A percentile compares a stretch with the other conserved stretches of the same genome.
Evolutionary conservation across 768 basidiomycete genomes (phyloP).

Genomic region (Melanogaster broomeanus): DNA sequence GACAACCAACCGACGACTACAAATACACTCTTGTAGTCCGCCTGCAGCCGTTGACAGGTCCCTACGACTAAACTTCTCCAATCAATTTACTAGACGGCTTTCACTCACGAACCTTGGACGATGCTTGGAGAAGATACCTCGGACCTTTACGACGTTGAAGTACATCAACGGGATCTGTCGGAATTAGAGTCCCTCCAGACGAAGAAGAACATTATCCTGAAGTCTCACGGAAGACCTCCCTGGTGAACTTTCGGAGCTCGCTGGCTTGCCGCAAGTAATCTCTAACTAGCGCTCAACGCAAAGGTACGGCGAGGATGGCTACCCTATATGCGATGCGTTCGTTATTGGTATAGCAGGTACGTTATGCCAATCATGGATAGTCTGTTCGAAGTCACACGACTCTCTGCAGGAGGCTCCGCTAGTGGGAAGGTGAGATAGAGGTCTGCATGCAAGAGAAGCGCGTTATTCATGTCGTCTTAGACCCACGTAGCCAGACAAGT

Average conservation of each 20-base stretch:
- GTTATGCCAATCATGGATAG: constrained; percentile 13
- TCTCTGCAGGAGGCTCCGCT: constrained; percentile 69
- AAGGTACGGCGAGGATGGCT: constrained; percentile 82
- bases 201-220: constrained; percentile 75
- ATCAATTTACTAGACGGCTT: neutral
- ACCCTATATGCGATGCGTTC: constrained; percentile 71
- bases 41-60: neutral
- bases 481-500: constrained; percentile 87
- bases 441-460: neutral
- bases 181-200: constrained; percentile 27
- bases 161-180: constrained; percentile 14
- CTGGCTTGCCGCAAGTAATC: constrained; percentile 3
- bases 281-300: constrained; percentile 14
- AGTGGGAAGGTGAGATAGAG: constrained; percentile 73
- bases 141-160: constrained; percentile 22
- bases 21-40: constrained; percentile 16
- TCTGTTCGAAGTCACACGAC: neutral
- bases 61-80: constrained; percentile 1
- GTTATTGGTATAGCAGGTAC: constrained; percentile 83
- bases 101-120: neutral
- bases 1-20: constrained; percentile 35
- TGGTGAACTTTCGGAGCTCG: constrained; percentile 49
- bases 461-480: constrained; percentile 37
- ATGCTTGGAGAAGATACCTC: constrained; percentile 31
- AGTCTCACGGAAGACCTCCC: constrained; percentile 83